phyloP scores from a whole-genome alignment of 1,284 basidiomycete species.

The Naganishia liquefaciens region DNA sequence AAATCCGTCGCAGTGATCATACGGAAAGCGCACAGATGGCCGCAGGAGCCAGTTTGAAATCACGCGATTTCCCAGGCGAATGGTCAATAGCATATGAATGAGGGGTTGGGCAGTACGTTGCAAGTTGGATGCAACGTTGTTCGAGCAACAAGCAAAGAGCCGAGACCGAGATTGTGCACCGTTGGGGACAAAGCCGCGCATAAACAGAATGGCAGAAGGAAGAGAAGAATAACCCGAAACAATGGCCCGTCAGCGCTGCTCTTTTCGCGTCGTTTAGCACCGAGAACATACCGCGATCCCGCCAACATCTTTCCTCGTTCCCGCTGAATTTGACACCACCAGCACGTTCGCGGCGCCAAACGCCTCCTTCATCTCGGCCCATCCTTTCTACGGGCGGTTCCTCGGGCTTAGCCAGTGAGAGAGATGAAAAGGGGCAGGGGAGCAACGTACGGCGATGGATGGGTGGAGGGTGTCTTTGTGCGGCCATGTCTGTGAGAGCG shows the following conservation, averaged over 20 bases:
- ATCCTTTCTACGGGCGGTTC: slow-evolving; percentile 63
- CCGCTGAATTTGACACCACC: slow-evolving; percentile 92
- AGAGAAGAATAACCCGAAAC: neutral
- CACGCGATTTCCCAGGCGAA: no score
- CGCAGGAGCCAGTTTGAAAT: no score
- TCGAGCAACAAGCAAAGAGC: no score
- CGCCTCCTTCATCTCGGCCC: slow-evolving; percentile 68
- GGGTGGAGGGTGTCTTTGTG: slow-evolving; percentile 71
- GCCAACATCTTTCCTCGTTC: slow-evolving; percentile 73
- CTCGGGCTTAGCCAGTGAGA: neutral
- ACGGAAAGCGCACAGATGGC: no score
- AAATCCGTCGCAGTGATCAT: neutral
- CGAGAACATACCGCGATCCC: slow-evolving; percentile 68
- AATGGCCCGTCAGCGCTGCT: no score
- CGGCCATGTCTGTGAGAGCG: slow-evolving; percentile 66
- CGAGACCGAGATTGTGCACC: no score
- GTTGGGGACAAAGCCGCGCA: no score
- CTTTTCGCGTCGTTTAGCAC: no score
- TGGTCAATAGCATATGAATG: no score
- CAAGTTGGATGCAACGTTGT: no score
- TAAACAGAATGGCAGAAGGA: no score
- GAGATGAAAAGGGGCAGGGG: slow-evolving; percentile 23
- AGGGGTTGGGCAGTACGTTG: no score
- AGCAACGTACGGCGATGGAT: slow-evolving; percentile 62
- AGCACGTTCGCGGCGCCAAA: slow-evolving; percentile 81